Percentiles rank a stretch among this genome's conserved stretches.
Evolutionary conservation across 2,329 filamentous ascomycete genomes (phyloP).

Genomic region (Clonostachys rhizophaga): DNA sequence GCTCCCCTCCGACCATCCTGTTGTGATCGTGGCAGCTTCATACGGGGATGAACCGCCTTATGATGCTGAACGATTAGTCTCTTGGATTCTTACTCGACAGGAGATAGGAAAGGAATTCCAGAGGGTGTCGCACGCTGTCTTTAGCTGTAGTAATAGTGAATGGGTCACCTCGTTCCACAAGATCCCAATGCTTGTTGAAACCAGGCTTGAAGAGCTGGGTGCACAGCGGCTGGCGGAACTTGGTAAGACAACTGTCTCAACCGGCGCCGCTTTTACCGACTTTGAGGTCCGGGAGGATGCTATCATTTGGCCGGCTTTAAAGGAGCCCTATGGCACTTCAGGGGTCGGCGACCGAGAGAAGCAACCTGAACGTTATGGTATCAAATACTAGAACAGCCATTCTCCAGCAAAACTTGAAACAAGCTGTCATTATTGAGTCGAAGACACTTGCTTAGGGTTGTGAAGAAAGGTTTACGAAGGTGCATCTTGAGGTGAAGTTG

Average conservation of each 20-base stretch:
- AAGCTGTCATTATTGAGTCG: slow-evolving; percentile 51
- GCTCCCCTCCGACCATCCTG: slow-evolving; percentile 54
- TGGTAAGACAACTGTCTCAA: slow-evolving; percentile 51
- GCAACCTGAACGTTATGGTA: slow-evolving; percentile 33
- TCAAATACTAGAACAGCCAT: slow-evolving; percentile 45
- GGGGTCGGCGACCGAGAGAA: slow-evolving; percentile 9
- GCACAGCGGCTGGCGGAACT: slow-evolving; percentile 30
- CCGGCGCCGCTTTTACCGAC: slow-evolving; percentile 55
- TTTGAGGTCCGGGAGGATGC: slow-evolving; percentile 60
- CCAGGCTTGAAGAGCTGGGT: slow-evolving; percentile 34
- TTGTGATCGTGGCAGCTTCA: slow-evolving; percentile 55
- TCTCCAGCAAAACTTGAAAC: slow-evolving; percentile 53
- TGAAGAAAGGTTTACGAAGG: slow-evolving; percentile 54
- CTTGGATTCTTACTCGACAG: slow-evolving; percentile 55
- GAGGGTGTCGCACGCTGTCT: slow-evolving; percentile 60
- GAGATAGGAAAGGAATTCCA: slow-evolving; percentile 50
- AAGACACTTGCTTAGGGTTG: slow-evolving; percentile 40
- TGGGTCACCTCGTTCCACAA: slow-evolving; percentile 62
- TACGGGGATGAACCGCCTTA: slow-evolving; percentile 74
- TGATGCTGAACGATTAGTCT: slow-evolving; percentile 64
- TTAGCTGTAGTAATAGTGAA: slow-evolving; percentile 59
- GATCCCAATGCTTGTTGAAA: slow-evolving; percentile 60
- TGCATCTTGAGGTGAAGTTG: slow-evolving; percentile 48
- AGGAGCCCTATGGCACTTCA: slow-evolving; percentile 26
- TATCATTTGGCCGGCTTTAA: slow-evolving; percentile 34